Evolutionary conservation across 148 eudicot species (phyloP), one percentile per base, ranked within the genome.

Genomic region (Rhododendron vialii): DNA sequence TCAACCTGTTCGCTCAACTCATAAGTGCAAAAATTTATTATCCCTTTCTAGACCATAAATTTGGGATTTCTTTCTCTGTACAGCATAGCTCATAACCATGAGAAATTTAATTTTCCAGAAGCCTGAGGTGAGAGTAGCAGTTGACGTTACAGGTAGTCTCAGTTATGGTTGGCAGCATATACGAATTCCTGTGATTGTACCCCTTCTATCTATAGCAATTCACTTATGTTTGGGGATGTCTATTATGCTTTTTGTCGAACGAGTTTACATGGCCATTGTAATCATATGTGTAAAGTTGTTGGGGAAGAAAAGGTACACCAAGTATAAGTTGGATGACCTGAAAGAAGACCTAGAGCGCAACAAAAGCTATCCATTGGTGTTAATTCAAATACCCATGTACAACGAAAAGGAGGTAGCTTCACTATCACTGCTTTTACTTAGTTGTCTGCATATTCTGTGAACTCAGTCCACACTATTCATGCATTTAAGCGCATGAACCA

Each of bases 191-290:
- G 50, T 91, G 15, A 43, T 91, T 43, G 92, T 76, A 28, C 92
- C 92, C 51, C 53, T 89, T 33, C 81, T 92, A 7, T 48, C 73
- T 3, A 0, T 89, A 67, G 91, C 92, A 13, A 80, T 92, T 63
- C 88, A 88, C 78, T 9, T 92, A 45, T 92, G 92, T 84, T 63
- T 85, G 74, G 84, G 76, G 24, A 92, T 92, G 94, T 92, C 94
- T 3, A 50, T 91, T 22, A 92, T 92, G 94, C 88, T 91, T 77
- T 92, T 92, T 51, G 24, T 86, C 33, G 92, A 92, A 80, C 84
- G 92, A 14, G 86, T 92, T n/a, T 92, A 91, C 86, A 92, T 92
- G 94, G 89, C 90, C 14, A 61, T 88, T 69, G 92, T 92, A 77
- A 91, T 92, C 61, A 24, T 81, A 1, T 55, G 76, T 20, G 92